A percentile compares a stretch with the other conserved stretches of the same genome.
Evolutionary conservation across 306 rosid species (phyloP).

Genomic region (Cucumis hystrix): DNA sequence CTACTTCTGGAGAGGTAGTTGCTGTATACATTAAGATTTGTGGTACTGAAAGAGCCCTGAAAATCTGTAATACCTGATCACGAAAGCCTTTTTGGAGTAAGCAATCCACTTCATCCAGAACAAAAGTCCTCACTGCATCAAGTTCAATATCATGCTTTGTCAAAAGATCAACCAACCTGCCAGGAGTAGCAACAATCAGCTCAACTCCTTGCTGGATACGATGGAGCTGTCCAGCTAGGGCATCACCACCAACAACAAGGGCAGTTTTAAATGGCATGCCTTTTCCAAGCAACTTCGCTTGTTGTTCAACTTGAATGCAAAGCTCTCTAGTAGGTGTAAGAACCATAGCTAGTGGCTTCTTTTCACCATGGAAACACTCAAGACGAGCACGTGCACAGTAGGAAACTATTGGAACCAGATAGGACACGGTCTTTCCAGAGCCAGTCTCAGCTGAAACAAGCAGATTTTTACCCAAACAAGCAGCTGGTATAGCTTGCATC

Average conservation of each 20-base stretch:
- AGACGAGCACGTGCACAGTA: constrained; percentile 30
- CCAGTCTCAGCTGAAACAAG: constrained; percentile 74
- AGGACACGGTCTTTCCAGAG: constrained; percentile 75
- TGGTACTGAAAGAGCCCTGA: constrained; percentile 53
- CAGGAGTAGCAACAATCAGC: constrained; percentile 69
- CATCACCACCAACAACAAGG: constrained; percentile 84
- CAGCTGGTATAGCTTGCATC: constrained; percentile 86
- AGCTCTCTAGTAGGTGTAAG: constrained; percentile 82
- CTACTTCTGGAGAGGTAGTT: constrained; percentile 54
- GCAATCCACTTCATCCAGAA: constrained; percentile 84
- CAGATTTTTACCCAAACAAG: constrained; percentile 50
- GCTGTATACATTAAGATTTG: constrained; percentile 79
- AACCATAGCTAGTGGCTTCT: constrained; percentile 56
- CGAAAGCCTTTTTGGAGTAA: constrained; percentile 68
- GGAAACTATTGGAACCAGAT: constrained; percentile 53
- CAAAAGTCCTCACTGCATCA: constrained; percentile 42
- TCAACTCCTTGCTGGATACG: constrained; percentile 83
- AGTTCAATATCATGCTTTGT: constrained; percentile 49
- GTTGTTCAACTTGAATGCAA: constrained; percentile 63
- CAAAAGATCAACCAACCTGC: constrained; percentile 73
- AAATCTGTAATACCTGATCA: constrained; percentile 75
- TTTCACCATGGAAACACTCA: constrained; percentile 18
- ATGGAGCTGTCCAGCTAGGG: constrained; percentile 64
- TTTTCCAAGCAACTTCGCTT: constrained; percentile 66
- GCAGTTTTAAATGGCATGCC: constrained; percentile 80